phyloP scores from a whole-genome alignment of 169 alveolate species.

The Eimeria acervulina region DNA sequence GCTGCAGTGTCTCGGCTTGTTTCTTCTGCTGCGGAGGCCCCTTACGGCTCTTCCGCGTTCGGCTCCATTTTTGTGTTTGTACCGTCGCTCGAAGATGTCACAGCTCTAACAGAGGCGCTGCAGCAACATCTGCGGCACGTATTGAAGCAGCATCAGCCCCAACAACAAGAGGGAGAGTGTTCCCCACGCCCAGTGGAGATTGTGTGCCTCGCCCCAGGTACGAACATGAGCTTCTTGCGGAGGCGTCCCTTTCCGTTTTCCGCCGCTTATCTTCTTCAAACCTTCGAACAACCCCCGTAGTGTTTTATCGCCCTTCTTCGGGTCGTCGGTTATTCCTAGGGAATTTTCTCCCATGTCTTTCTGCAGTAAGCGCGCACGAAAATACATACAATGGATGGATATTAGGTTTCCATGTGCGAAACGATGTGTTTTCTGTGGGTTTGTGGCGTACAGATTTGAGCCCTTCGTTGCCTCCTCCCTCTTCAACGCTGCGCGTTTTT shows the following conservation, averaged over 20 bases:
- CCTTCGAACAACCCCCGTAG: neutral
- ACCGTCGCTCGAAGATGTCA: constrained; percentile 40
- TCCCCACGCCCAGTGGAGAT: constrained; percentile 2
- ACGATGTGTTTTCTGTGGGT: neutral
- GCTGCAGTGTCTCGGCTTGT: constrained; percentile 67
- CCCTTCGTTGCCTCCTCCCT: constrained; percentile 47
- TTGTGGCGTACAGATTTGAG: constrained; percentile 10
- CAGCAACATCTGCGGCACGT: constrained; percentile 20
- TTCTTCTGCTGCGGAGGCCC: constrained; percentile 30
- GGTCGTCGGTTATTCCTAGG: neutral
- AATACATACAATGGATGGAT: neutral
- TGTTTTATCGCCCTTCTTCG: neutral
- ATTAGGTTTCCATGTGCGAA: neutral
- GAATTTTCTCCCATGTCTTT: neutral
- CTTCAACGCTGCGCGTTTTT: constrained; percentile 34
- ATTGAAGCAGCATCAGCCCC: neutral
- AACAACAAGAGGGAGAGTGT: neutral
- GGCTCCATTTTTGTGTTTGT: constrained; percentile 61
- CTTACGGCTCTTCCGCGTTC: neutral
- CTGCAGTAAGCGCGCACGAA: neutral
- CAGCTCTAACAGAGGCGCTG: constrained; percentile 23
- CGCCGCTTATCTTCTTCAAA: neutral
- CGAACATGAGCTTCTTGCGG: neutral
- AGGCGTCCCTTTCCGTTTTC: neutral
- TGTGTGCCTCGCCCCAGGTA: constrained; percentile 65